Evolutionary conservation across 805 yeast species (phyloP), one percentile per base, ranked within the genome.

Genomic region (Wickerhamiella shivajii): DNA sequence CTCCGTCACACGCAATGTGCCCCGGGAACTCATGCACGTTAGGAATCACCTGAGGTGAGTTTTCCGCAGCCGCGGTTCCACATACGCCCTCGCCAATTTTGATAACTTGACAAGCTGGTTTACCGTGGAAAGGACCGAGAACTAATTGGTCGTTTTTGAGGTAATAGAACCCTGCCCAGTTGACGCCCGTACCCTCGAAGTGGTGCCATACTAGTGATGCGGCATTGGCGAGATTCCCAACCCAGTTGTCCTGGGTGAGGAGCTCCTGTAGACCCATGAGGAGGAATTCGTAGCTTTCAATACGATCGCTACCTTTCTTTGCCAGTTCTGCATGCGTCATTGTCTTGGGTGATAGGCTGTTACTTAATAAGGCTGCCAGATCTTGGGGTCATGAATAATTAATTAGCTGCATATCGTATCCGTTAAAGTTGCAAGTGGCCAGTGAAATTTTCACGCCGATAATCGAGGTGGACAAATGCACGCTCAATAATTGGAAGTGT

Each of bases 1-100:
- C 93, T 0, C 94, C 93, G 57, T 90, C 98, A 57, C 98, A 87
- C 0, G 97, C 97, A 43, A 87, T 90, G 51, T 87, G 97, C 1
- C 93, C 93, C 0, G 93, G 93, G 46, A 71, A 83, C 44, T 67
- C 52, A 14, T 76, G 63, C 2, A 87, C 97, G 51, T 87, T 70
- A 1, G 66, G 62, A 8, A 87, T 95, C 5, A 84, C 49, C 50
- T 83, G 93, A 1, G 93, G 77, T 27, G 52, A 34, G 36, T 55
- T 54, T 1, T 60, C 42, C 0, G 49, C 40, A 0, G 93, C 94
- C 2, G 94, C 93, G 1, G 69, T 59, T 4, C 98, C 97, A 58
- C 97, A 90, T 1, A 87, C 97, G 10, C 98, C 98, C 38, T 59
- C 64, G 4, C 94, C 95, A 33, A 77, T 59, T 36, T 59, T 49